Base-by-base conservation (phyloP, 805 yeast species). In the Ogataea chonburiensis region DNA sequence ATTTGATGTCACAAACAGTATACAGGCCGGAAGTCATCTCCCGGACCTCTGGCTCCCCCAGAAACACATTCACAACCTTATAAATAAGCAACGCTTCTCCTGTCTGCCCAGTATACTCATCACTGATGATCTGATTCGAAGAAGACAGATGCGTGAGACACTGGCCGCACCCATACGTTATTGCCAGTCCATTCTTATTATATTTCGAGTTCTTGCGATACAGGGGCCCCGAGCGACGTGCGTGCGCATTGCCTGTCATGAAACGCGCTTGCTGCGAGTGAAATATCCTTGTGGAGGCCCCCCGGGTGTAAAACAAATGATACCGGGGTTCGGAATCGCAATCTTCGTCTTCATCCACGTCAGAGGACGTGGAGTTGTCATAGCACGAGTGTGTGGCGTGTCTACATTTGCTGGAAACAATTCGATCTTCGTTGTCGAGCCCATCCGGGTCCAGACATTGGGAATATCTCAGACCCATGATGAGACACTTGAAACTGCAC, bases 1-100 rank as follows among this genome's bases (percentile, higher is more conserved):
- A 81, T 23, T 50, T 49, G 19, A 79, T 67, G 47, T 77, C 81
- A 41, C 77, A 70, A 3, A 81, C 82, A 0, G 64, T 50, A 47
- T 77, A 81, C 16, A 53, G 53, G 1, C 86, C 87, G 1, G 86
- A 79, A 18, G 71, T 61, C 86, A 81, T 79, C 24, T 63, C 42
- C 9, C 57, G 40, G 9, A 37, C 38, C 28, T 55, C 55, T 10
- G 42, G 38, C 10, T 32, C 38, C 1, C 56, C 56, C n/a, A 45
- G 34, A 4, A 37, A 34, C 11, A 51, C 40, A 33, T 60, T 56
- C 10, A 53, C 58, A 6, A 75, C 77, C 23, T 61, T 60, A 28
- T 66, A 60, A 44, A 80, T 74, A 26, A 80, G 57, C 44, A 65
- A 69, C 1, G 84, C 86, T 34, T 68, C 68, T 0, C 87, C 86